Evolutionary conservation across 2,329 filamentous ascomycete genomes (phyloP).

Genomic region (Periconia macrospinosa): DNA sequence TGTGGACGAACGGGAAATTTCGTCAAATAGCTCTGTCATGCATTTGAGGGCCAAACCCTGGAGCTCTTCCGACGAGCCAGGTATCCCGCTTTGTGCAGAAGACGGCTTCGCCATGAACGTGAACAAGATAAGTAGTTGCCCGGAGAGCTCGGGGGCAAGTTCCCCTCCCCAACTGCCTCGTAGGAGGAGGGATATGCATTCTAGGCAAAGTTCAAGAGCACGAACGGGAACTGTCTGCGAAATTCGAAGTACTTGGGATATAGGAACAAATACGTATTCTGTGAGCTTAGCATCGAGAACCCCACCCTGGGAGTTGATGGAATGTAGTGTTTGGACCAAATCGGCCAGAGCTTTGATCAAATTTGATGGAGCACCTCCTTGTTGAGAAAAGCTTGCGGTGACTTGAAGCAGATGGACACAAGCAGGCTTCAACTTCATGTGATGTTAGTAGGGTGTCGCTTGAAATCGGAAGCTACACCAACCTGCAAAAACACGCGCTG

Average conservation of each 20-base stretch:
- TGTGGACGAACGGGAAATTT: conserved; percentile 54
- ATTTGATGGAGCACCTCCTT: conserved; percentile 48
- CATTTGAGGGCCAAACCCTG: conserved; percentile 71
- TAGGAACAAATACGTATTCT: conserved; percentile 92
- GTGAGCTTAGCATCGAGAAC: conserved; percentile 77
- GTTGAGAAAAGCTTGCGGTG: conserved; percentile 54
- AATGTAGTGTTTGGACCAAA: conserved; percentile 47
- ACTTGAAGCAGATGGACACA: conserved; percentile 62
- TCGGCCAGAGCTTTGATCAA: conserved; percentile 53
- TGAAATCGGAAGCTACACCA: conserved; percentile 1
- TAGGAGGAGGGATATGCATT: conserved; percentile 74
- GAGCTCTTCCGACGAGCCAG: conserved; percentile 70
- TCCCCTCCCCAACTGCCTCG: conserved; percentile 75
- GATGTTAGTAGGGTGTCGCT: conserved; percentile 4
- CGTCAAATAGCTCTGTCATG: conserved; percentile 66
- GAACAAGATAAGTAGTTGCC: conserved; percentile 83
- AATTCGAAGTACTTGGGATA: conserved; percentile 81
- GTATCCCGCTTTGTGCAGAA: conserved; percentile 53
- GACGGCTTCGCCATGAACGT: conserved; percentile 78
- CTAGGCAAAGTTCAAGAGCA: conserved; percentile 74
- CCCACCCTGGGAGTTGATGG: conserved; percentile 35
- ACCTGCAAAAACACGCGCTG: conserved; percentile 45
- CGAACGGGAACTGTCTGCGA: conserved; percentile 71
- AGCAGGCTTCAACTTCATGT: conserved; percentile 55
- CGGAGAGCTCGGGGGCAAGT: conserved; percentile 71